Percentiles rank a stretch among this genome's conserved stretches.
Evolutionary conservation across 805 yeast species (phyloP).

Genomic region (Cyberlindnera maritima): DNA sequence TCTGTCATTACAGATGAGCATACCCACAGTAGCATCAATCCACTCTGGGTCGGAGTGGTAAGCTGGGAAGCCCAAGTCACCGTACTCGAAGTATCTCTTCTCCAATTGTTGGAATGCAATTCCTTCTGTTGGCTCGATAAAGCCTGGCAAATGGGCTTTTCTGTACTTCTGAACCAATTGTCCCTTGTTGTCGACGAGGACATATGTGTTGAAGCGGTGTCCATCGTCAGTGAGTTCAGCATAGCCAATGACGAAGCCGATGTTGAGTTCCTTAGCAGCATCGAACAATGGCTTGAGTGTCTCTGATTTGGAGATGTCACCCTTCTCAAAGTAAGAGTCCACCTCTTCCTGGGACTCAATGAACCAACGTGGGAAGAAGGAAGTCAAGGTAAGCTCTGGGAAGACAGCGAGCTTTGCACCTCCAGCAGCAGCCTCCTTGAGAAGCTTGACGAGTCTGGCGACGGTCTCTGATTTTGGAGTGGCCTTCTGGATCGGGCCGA

Average conservation of each 20-base stretch:
- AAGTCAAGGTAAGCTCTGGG: conserved; percentile 37
- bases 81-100: conserved; percentile 37
- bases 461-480: conserved; percentile 32
- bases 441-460: conserved; percentile 28
- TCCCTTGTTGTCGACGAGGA: conserved; percentile 33
- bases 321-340: conserved; percentile 35
- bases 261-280: conserved; percentile 28
- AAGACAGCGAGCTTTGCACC: conserved; percentile 35
- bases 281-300: conserved; percentile 32
- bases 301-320: conserved; percentile 31
- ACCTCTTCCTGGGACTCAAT: conserved; percentile 34
- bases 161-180: conserved; percentile 32
- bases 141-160: conserved; percentile 38
- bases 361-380: conserved; percentile 37
- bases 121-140: conserved; percentile 33
- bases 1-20: conserved; percentile 39
- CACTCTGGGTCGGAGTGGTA: conserved; percentile 33
- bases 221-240: conserved; percentile 39
- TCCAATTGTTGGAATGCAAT: conserved; percentile 36
- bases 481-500: conserved; percentile 34
- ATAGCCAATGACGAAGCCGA: conserved; percentile 36
- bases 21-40: conserved; percentile 37
- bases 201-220: conserved; percentile 34
- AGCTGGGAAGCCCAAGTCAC: conserved; percentile 37
- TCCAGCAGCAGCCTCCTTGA: conserved; percentile 30